These are phyloP conservation scores for Phytopythium cucurbitacearum DNA, from an alignment of 352 stramenopile genomes.

Conservation along the genomic window DNA sequence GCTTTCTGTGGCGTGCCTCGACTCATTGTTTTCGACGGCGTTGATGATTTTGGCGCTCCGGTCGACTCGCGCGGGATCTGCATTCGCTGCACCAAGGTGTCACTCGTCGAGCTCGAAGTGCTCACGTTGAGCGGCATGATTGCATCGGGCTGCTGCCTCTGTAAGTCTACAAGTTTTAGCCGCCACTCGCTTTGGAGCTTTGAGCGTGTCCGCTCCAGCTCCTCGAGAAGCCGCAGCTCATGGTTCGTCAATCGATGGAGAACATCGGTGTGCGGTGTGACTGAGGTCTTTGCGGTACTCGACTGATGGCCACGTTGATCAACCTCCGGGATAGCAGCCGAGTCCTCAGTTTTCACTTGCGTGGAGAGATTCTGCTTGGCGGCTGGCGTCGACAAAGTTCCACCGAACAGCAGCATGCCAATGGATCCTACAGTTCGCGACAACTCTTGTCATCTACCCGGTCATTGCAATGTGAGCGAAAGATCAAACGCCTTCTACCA, in stretches of 20 bases:
- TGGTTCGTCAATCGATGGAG: slow-evolving; percentile 73
- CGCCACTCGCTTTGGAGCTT: slow-evolving; percentile 69
- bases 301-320: no score
- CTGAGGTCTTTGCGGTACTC: slow-evolving; percentile 1
- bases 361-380: neutral
- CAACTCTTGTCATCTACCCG: no score
- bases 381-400: slow-evolving; percentile 32
- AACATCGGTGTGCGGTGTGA: slow-evolving; percentile 54
- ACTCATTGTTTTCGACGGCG: slow-evolving; percentile 14
- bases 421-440: neutral
- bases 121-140: slow-evolving; percentile 15
- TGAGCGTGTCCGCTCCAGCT: slow-evolving; percentile 66
- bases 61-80: slow-evolving; percentile 11
- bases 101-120: slow-evolving; percentile 13
- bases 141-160: slow-evolving; percentile 32
- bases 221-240: slow-evolving; percentile 68
- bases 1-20: slow-evolving; percentile 1
- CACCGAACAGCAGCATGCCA: slow-evolving; percentile 66
- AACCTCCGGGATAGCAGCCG: neutral
- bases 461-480: no score
- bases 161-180: slow-evolving; percentile 52
- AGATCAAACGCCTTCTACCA: no score
- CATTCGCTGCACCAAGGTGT: slow-evolving; percentile 42
- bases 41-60: neutral
- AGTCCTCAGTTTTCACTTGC: neutral